Conservation (phyloP, 2,329 filamentous ascomycete genomes). For the Curvularia sp. region DNA sequence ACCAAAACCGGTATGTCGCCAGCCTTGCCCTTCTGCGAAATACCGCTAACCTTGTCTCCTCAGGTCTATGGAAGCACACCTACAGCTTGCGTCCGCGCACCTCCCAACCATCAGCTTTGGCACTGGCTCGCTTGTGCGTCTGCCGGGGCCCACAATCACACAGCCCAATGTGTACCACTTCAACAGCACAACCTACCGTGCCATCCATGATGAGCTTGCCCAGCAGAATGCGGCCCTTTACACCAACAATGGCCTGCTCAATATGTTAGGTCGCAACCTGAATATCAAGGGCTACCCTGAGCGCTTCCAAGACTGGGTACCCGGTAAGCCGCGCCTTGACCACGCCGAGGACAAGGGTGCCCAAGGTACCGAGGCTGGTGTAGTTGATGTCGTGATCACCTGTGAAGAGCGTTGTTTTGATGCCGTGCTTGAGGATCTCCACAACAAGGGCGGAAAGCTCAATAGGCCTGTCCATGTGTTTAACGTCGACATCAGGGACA, state of each 20-base stretch:
- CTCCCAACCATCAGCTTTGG: conserved; percentile 99
- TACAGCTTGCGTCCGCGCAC: conserved; percentile 79
- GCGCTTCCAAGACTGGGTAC: conserved; percentile 96
- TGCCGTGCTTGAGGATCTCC: conserved; percentile 91
- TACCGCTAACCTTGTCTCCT: conserved; percentile 20
- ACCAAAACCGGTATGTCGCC: conserved; percentile 83
- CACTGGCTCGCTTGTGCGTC: conserved; percentile 89
- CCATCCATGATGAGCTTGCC: conserved; percentile 91
- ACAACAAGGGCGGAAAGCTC: conserved; percentile 81
- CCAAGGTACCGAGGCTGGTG: conserved; percentile 81
- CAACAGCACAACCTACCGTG: conserved; percentile 94
- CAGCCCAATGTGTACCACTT: conserved; percentile 98
- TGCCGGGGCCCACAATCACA: conserved; percentile 87
- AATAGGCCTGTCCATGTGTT: conserved; percentile 97
- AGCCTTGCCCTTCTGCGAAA: not conserved
- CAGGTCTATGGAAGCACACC: conserved; percentile 98
- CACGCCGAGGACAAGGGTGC: conserved; percentile 75
- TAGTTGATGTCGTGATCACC: conserved; percentile 94
- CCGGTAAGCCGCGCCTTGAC: conserved; percentile 82
- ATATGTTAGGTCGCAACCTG: conserved; percentile 93
- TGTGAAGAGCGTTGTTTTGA: conserved; percentile 99
- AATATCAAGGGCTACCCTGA: conserved; percentile 94
- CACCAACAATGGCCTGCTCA: conserved; percentile 87
- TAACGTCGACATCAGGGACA: conserved; percentile 98
- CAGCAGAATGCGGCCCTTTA: conserved; percentile 87